phyloP scores from a whole-genome alignment of 2,329 filamentous ascomycete species.

The Trichoderma koningii region DNA sequence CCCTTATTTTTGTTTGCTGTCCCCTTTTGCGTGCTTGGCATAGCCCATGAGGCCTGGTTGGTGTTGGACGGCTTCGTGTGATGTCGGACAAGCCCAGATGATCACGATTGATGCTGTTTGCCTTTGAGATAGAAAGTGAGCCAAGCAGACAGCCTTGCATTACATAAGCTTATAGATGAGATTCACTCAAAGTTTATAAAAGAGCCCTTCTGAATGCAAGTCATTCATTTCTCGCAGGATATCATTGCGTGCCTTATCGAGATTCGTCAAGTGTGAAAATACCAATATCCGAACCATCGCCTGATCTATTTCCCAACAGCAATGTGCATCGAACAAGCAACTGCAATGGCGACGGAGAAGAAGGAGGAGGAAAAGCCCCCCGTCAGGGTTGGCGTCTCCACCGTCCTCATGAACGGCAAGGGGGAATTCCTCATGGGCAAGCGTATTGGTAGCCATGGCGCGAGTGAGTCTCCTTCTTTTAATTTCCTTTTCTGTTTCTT shows the following conservation, averaged over 20 bases:
- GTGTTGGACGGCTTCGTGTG: background rate
- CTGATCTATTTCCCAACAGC: too few relatives aligned
- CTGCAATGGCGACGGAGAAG: too few relatives aligned
- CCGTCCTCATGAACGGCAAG: slow-evolving; percentile 46
- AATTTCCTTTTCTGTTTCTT: background rate
- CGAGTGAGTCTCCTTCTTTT: slow-evolving; percentile 40
- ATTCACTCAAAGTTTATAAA: background rate
- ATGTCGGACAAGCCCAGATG: background rate
- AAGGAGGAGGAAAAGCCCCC: slow-evolving; percentile 32
- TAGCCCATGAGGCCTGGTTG: too few relatives aligned
- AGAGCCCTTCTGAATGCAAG: background rate
- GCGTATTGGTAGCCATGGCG: slow-evolving; percentile 52
- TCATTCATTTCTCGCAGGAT: too few relatives aligned
- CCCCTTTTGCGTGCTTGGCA: too few relatives aligned
- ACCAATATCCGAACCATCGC: too few relatives aligned
- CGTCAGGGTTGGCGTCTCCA: slow-evolving; percentile 49
- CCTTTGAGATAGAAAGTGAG: too few relatives aligned
- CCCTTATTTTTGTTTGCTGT: too few relatives aligned
- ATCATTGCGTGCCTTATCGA: too few relatives aligned
- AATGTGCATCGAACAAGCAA: too few relatives aligned
- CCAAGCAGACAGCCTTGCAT: background rate
- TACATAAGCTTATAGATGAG: background rate
- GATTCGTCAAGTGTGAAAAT: too few relatives aligned
- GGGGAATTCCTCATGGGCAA: slow-evolving; percentile 52
- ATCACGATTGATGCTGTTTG: background rate